phyloP scores from a whole-genome alignment of 2,329 filamentous ascomycete genomes.

The Malbranchea cinnamomea region DNA sequence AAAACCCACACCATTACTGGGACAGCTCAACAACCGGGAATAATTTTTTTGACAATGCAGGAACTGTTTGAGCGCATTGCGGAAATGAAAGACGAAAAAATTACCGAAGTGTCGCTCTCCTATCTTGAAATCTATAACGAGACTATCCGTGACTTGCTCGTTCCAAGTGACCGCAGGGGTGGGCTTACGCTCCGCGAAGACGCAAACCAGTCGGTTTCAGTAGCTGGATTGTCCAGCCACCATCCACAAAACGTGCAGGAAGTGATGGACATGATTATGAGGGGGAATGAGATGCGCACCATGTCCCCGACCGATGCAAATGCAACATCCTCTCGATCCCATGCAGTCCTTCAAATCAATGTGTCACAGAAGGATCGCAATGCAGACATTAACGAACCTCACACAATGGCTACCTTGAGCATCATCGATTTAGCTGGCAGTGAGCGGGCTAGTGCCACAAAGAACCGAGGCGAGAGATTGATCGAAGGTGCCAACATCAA shows the following conservation, averaged over 20 bases:
- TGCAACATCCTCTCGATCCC: slow-evolving; percentile 89
- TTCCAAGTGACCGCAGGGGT: slow-evolving; percentile 68
- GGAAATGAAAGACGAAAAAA: slow-evolving; percentile 74
- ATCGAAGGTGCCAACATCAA: slow-evolving; percentile 98
- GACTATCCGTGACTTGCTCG: slow-evolving; percentile 85
- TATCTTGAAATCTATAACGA: slow-evolving; percentile 99
- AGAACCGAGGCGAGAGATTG: slow-evolving; percentile 83
- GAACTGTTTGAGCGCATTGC: slow-evolving; percentile 91
- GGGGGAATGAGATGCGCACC: slow-evolving; percentile 84
- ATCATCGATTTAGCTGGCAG: slow-evolving; percentile 97
- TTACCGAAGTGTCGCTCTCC: slow-evolving; percentile 78
- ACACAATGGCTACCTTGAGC: slow-evolving; percentile 95
- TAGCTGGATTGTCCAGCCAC: slow-evolving; percentile 80
- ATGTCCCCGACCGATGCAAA: slow-evolving; percentile 96
- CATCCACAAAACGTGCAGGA: slow-evolving; percentile 82
- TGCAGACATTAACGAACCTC: slow-evolving; percentile 79
- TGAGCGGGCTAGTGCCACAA: slow-evolving; percentile 88
- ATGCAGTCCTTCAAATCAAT: slow-evolving; percentile 95
- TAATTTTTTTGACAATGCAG: slow-evolving; percentile 98
- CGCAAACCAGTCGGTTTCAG: slow-evolving; percentile 80
- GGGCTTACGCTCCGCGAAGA: slow-evolving; percentile 90
- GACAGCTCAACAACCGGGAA: slow-evolving; percentile 80
- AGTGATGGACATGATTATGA: slow-evolving; percentile 98
- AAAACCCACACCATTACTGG: slow-evolving; percentile 98
- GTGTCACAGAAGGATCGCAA: slow-evolving; percentile 88